Evolutionary conservation across 306 rosid species (phyloP).

Genomic region (Pterocarpus santalinus): DNA sequence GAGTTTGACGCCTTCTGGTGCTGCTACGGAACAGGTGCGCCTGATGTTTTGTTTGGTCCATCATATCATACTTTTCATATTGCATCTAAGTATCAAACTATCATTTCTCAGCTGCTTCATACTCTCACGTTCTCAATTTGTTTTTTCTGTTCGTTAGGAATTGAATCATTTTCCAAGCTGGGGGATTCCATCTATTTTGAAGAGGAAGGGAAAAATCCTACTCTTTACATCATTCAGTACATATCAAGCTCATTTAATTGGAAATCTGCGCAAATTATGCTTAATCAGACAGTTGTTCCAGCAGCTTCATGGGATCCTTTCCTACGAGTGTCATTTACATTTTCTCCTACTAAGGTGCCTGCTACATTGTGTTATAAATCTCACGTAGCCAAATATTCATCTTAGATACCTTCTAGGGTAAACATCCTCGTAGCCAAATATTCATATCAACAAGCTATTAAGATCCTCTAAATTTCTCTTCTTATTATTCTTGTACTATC

Average conservation of each 20-base stretch:
- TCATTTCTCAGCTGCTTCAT: not conserved
- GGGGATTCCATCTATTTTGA: constrained; percentile 92
- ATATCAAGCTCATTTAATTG: constrained; percentile 75
- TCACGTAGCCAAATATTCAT: not conserved
- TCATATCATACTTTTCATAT: not conserved
- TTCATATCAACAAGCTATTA: not conserved
- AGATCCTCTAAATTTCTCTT: not conserved
- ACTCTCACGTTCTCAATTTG: not conserved
- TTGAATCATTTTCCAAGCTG: constrained; percentile 84
- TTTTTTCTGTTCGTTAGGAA: constrained; percentile 52
- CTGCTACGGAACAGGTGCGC: constrained; percentile 83
- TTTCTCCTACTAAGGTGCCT: constrained; percentile 55
- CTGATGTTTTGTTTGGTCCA: not conserved
- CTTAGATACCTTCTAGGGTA: too few species aligned
- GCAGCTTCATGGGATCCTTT: constrained; percentile 65
- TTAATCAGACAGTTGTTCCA: constrained; percentile 62
- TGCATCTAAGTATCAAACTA: not conserved
- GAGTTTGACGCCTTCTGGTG: constrained; percentile 71
- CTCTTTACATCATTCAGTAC: constrained; percentile 73
- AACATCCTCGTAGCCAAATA: not conserved
- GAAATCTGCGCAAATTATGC: constrained; percentile 61
- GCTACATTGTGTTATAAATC: not conserved
- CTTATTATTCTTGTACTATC: not conserved
- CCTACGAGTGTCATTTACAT: constrained; percentile 56
- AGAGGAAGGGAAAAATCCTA: constrained; percentile 58